Conservation (phyloP, 208 protist species). For the Trypanosoma brucei region DNA sequence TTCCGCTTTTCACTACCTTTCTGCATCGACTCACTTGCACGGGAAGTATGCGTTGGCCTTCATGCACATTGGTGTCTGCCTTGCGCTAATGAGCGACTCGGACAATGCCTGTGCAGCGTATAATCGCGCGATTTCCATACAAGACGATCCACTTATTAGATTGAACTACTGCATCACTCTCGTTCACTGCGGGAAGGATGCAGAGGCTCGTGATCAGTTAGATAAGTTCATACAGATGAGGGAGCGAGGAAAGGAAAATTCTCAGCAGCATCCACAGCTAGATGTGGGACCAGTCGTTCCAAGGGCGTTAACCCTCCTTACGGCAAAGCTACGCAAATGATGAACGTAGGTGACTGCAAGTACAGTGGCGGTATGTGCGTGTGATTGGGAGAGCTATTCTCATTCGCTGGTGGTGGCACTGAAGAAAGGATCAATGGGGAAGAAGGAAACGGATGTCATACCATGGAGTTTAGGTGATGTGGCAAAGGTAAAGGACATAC, state of each 20-base stretch:
- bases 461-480: no score
- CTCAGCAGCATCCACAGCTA: conserved; percentile 25
- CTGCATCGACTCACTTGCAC: conserved; percentile 88
- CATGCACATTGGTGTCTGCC: conserved; percentile 93
- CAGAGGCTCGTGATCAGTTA: conserved; percentile 46
- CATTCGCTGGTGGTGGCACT: no score
- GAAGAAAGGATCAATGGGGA: no score
- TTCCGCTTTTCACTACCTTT: conserved; percentile 95
- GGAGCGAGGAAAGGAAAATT: conserved; percentile 21
- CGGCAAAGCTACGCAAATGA: neutral
- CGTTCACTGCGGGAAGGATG: conserved; percentile 43
- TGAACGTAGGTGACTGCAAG: no score
- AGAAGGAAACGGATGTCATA: no score
- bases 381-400: no score
- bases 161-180: conserved; percentile 93
- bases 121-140: conserved; percentile 83
- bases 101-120: conserved; percentile 93
- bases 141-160: conserved; percentile 75
- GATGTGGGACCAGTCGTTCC: conserved; percentile 17
- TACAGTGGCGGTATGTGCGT: no score
- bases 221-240: conserved; percentile 41
- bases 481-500: no score
- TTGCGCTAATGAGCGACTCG: conserved; percentile 92
- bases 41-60: conserved; percentile 79
- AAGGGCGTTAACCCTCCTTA: conserved; percentile 9